A percentile compares a stretch with the other conserved stretches of the same genome.
phyloP scores from a whole-genome alignment of 768 basidiomycete genomes.

The Russula abietina region DNA sequence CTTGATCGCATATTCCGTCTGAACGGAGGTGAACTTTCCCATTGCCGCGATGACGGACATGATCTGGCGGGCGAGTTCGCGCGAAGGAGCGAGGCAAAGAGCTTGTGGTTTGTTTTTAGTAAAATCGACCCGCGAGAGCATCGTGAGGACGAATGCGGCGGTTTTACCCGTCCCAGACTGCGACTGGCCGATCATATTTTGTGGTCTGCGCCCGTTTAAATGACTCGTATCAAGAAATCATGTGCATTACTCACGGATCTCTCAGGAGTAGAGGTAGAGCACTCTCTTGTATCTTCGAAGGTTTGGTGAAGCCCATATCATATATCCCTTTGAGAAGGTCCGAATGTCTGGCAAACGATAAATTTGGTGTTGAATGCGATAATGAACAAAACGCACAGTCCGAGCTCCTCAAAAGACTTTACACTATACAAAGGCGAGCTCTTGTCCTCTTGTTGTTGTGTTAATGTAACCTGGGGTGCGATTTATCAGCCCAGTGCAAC shows the following conservation, averaged over 20 bases:
- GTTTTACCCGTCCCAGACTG: conserved; percentile 99
- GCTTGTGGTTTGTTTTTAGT: conserved; percentile 84
- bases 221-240: conserved; percentile 1
- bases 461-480: conserved; percentile 73
- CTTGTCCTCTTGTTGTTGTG: conserved; percentile 92
- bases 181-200: conserved; percentile 98
- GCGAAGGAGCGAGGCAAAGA: conserved; percentile 93
- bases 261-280: conserved; percentile 85
- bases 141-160: conserved; percentile 94
- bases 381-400: conserved; percentile 75
- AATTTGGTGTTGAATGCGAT: conserved; percentile 38
- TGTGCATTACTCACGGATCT: conserved; percentile 63
- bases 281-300: conserved; percentile 97
- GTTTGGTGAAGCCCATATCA: conserved; percentile 93
- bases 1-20: conserved; percentile 94
- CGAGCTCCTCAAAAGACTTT: conserved; percentile 93
- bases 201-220: conserved; percentile 53
- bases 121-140: conserved; percentile 92
- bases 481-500: neutral
- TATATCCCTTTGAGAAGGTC: conserved; percentile 93
- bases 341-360: conserved; percentile 48
- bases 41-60: conserved; percentile 91
- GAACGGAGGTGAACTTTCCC: conserved; percentile 91
- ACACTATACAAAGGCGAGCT: conserved; percentile 93
- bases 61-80: conserved; percentile 96